These are phyloP conservation scores for Exserohilum turcica DNA, from an alignment of 2,329 filamentous ascomycete species.

Conservation along the genomic window DNA sequence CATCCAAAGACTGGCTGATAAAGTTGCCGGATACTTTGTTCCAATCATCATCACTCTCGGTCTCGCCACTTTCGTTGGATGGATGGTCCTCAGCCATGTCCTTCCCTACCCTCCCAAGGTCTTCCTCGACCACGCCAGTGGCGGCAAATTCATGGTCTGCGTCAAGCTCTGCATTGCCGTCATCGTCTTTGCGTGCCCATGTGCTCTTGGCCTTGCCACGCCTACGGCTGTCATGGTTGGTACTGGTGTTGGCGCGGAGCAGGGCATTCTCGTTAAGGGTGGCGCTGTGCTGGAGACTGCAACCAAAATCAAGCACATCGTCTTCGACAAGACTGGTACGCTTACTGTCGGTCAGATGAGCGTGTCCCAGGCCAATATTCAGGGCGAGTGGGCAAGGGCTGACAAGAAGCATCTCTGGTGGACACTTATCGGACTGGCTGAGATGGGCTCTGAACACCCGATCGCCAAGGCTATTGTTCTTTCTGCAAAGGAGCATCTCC, in stretches of 20 bases:
- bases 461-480: slow-evolving; percentile 85
- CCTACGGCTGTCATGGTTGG: slow-evolving; percentile 99
- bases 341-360: slow-evolving; percentile 95
- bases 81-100: slow-evolving; percentile 94
- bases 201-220: slow-evolving; percentile 91
- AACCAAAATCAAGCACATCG: slow-evolving; percentile 86
- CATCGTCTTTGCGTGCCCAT: slow-evolving; percentile 97
- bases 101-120: slow-evolving; percentile 84
- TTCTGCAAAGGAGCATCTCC: slow-evolving; percentile 76
- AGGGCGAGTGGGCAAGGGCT: slow-evolving; percentile 70
- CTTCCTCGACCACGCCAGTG: slow-evolving; percentile 78
- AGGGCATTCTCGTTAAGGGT: slow-evolving; percentile 97
- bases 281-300: slow-evolving; percentile 89
- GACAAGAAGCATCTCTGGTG: slow-evolving; percentile 83
- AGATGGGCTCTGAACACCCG: slow-evolving; percentile 94
- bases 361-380: slow-evolving; percentile 73
- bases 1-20: slow-evolving; percentile 91
- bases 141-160: slow-evolving; percentile 94
- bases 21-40: slow-evolving; percentile 90
- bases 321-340: slow-evolving; percentile 95
- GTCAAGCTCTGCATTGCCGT: slow-evolving; percentile 97
- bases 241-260: slow-evolving; percentile 92
- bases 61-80: slow-evolving; percentile 80
- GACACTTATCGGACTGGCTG: slow-evolving; percentile 92
- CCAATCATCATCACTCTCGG: slow-evolving; percentile 86